Conservation (phyloP, 768 basidiomycete species). For the Boletellus sp. region DNA sequence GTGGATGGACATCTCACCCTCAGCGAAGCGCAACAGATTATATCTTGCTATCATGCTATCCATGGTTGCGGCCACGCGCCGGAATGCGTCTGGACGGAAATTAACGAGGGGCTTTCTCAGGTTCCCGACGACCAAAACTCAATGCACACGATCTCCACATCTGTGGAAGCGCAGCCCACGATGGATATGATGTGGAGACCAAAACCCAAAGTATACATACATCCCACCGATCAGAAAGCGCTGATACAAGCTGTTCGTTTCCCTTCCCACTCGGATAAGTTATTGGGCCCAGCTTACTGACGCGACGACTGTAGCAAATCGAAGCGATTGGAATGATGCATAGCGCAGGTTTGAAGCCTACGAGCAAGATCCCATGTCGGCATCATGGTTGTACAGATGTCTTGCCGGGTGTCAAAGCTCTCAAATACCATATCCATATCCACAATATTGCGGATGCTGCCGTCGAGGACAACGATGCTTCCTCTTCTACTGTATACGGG, state of each 20-base stretch:
- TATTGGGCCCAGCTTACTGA: neutral
- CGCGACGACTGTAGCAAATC: slow-evolving; percentile 13
- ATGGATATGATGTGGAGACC: slow-evolving; percentile 33
- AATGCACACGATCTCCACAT: slow-evolving; percentile 21
- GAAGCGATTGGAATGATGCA: slow-evolving; percentile 27
- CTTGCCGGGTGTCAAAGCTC: slow-evolving; percentile 39
- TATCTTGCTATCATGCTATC: slow-evolving; percentile 18
- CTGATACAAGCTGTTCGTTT: slow-evolving; percentile 40
- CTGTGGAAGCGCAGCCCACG: slow-evolving; percentile 8
- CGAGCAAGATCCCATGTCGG: slow-evolving; percentile 39
- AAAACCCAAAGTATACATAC: slow-evolving; percentile 32
- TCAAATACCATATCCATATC: slow-evolving; percentile 53
- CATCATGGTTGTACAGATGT: slow-evolving; percentile 45
- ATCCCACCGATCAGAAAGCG: slow-evolving; percentile 35
- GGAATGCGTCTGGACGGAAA: neutral
- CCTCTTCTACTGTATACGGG: neutral
- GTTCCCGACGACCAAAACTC: slow-evolving; percentile 26
- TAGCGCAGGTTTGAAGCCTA: slow-evolving; percentile 25
- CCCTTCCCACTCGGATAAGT: neutral
- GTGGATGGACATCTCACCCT: slow-evolving; percentile 2
- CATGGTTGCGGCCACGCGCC: slow-evolving; percentile 1
- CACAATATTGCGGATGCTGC: slow-evolving; percentile 45
- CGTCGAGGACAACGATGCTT: neutral
- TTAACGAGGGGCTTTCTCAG: slow-evolving; percentile 11
- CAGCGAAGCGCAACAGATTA: slow-evolving; percentile 23